Evolutionary conservation across 192 early-diverging fungal genomes (phyloP).

Genomic region (Coemansia sp.): DNA sequence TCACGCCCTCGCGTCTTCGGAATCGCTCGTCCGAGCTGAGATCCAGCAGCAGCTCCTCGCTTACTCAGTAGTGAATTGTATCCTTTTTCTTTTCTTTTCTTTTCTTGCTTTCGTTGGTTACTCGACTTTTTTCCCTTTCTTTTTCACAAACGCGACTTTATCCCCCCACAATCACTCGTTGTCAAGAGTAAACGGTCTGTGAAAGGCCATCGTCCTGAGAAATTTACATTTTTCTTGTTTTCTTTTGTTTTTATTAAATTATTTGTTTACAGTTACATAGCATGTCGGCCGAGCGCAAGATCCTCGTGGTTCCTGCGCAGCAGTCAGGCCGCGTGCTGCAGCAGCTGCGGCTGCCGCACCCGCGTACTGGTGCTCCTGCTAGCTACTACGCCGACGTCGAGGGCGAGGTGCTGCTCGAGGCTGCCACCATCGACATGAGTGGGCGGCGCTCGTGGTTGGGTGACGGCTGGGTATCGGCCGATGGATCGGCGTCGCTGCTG

Average conservation of each 20-base stretch:
- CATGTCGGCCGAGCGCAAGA: constrained; percentile 20
- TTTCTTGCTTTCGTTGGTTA: constrained; percentile 1
- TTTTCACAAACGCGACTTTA: background rate
- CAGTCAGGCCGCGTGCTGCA: constrained; percentile 18
- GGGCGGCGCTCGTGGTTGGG: constrained; percentile 45
- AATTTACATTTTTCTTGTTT: no score
- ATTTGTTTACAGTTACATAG: background rate
- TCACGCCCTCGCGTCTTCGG: constrained; percentile 48
- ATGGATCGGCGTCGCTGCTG: constrained; percentile 28
- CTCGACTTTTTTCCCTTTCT: constrained; percentile 1
- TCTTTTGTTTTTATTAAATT: background rate
- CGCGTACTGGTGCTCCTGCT: constrained; percentile 16
- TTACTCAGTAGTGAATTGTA: constrained; percentile 1
- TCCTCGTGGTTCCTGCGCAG: constrained; percentile 27
- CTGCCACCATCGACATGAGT: constrained; percentile 27
- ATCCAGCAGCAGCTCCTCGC: constrained; percentile 38
- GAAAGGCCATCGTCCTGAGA: background rate
- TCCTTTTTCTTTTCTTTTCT: background rate
- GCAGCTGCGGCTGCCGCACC: constrained; percentile 38
- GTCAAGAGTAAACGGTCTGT: background rate
- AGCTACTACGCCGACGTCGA: constrained; percentile 37
- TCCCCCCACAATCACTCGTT: background rate
- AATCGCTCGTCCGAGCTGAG: constrained; percentile 37
- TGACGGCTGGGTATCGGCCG: constrained; percentile 20
- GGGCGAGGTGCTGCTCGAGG: constrained; percentile 29